Conservation (phyloP, 2,329 filamentous ascomycete species). For the Phaeosphaeria sp. region DNA sequence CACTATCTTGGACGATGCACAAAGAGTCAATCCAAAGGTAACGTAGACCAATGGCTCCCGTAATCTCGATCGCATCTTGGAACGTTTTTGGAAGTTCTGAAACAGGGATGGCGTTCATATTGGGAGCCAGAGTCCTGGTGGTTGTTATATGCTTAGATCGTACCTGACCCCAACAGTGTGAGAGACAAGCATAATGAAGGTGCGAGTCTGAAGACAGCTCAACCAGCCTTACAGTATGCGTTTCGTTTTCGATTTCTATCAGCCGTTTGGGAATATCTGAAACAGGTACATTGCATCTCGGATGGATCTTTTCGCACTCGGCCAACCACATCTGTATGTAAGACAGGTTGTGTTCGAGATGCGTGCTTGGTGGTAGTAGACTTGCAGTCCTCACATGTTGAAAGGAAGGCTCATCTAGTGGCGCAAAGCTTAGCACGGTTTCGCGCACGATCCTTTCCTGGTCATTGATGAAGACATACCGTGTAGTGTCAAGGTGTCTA, state of each 20-base stretch:
- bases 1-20: constrained; percentile 13
- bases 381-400: neutral
- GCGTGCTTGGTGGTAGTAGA: neutral
- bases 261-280: neutral
- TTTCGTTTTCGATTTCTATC: neutral
- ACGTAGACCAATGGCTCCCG: neutral
- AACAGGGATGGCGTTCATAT: constrained; percentile 4
- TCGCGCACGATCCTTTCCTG: neutral
- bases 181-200: constrained; percentile 1
- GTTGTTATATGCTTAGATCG: neutral
- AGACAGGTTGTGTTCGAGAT: constrained; percentile 2
- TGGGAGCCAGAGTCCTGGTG: neutral
- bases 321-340: neutral
- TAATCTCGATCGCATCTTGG: constrained; percentile 9
- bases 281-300: neutral
- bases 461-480: neutral
- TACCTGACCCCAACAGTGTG: constrained; percentile 1
- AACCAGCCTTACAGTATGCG: neutral
- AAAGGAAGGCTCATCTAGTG: neutral
- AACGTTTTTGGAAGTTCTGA: constrained; percentile 14
- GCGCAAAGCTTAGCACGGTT: too few species aligned
- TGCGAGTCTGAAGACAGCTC: neutral
- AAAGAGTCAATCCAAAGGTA: constrained; percentile 16
- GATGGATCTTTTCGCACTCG: neutral
- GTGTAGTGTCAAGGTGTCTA: neutral